phyloP scores from a whole-genome alignment of 1,284 basidiomycete species.

The Phylloporus gajari region DNA sequence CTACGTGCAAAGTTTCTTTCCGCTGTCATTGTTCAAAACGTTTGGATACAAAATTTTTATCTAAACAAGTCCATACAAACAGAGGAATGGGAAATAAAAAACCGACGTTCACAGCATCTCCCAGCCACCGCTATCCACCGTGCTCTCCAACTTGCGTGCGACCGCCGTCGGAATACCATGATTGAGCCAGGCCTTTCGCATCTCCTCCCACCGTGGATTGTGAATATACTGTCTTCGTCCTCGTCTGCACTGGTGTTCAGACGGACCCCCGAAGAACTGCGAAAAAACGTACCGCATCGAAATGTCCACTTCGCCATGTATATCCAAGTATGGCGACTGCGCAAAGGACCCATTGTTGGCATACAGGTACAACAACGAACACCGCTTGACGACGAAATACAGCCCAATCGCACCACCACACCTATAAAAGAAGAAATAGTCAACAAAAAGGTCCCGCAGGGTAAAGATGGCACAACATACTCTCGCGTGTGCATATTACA shows the following conservation, averaged over 20 bases:
- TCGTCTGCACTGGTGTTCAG: slow-evolving; percentile 58
- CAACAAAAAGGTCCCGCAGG: background rate
- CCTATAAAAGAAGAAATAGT: slow-evolving; percentile 53
- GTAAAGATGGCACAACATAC: slow-evolving; percentile 61
- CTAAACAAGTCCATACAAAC: too few species aligned
- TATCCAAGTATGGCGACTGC: slow-evolving; percentile 92
- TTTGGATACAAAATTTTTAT: too few species aligned
- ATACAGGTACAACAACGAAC: slow-evolving; percentile 92
- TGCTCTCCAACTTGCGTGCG: slow-evolving; percentile 88
- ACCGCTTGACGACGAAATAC: slow-evolving; percentile 93
- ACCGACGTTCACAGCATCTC: slow-evolving; percentile 71
- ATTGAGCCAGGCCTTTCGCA: slow-evolving; percentile 88
- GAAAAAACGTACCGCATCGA: slow-evolving; percentile 79
- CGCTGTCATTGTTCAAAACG: too few species aligned
- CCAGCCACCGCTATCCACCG: slow-evolving; percentile 94
- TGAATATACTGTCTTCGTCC: slow-evolving; percentile 92
- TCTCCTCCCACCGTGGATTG: slow-evolving; percentile 88
- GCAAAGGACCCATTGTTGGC: slow-evolving; percentile 89
- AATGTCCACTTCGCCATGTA: slow-evolving; percentile 93
- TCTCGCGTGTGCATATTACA: slow-evolving; percentile 96
- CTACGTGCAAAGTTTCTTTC: too few species aligned
- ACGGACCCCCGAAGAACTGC: background rate
- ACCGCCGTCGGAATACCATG: slow-evolving; percentile 93
- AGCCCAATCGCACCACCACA: slow-evolving; percentile 91
- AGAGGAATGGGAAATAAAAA: background rate